Evolutionary conservation across 2,329 filamentous ascomycete genomes (phyloP), one percentile per base, ranked within the genome.

Genomic region (Diaporthe humulicola): DNA sequence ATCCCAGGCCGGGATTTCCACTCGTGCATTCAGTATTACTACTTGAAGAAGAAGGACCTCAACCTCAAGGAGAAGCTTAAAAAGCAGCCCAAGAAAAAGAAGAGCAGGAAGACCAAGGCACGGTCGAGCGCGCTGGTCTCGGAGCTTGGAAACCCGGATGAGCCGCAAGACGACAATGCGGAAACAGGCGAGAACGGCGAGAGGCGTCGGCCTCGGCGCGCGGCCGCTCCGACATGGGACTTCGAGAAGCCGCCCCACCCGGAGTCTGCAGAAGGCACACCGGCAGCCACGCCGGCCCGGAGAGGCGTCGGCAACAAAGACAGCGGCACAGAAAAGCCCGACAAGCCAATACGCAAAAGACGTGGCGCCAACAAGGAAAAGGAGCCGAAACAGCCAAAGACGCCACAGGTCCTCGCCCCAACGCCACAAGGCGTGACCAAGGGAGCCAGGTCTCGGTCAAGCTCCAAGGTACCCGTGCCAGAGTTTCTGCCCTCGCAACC

Each of bases 21-120:
- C 77, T 90, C 94, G 61, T 95, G 93, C 82, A 97, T 97, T 78
- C 93, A 95, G 81, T 95, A 96, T 82, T 97, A 97, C 83, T 97
- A 97, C 82, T 88, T 94, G 76, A 94, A 93, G 81, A 97, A 92
- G 84, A 93, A 93, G 84, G 88, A 92, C 61, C 89, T 92, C 56
- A 92, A 94, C 76, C 92, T 96, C 76, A 95, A 96, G 81, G 93
- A 94, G 80, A 94, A 94, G 83, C 87, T 93, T 40, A 92, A 90
- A 82, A 91, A 88, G 84, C 91, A 90, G 82, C 90, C 88, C 74
- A 90, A 88, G 81, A 87, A 88, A 79, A 86, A 89, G 76, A 88
- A 90, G 87, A 84, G 87, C 80, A 78, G 87, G 78, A 83, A 90
- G 79, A 87, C 86, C 48, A 92, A 92, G 82, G 88, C 90, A 64